These are phyloP conservation scores for Ascocoryne sarcoides DNA, from an alignment of 2,329 filamentous ascomycete species.

Conservation along the genomic window DNA sequence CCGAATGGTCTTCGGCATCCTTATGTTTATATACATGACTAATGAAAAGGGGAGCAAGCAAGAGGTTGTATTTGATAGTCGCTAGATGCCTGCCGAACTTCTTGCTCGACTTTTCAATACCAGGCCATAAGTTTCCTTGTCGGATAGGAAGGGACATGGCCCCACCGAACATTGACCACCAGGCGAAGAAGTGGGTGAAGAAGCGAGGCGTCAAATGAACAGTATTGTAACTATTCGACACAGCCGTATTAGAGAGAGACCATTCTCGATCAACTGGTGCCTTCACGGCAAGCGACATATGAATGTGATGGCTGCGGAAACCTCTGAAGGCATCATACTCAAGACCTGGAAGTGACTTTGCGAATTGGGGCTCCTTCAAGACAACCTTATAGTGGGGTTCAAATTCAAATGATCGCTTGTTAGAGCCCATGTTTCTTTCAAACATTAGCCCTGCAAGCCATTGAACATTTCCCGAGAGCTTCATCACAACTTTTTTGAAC, in stretches of 20 bases:
- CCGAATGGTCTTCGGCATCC: slow-evolving; percentile 76
- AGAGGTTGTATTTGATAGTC: slow-evolving; percentile 96
- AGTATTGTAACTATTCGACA: slow-evolving; percentile 89
- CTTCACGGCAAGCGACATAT: slow-evolving; percentile 84
- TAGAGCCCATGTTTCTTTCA: slow-evolving; percentile 63
- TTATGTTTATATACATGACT: slow-evolving; percentile 99
- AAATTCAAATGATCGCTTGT: slow-evolving; percentile 75
- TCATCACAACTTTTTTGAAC: slow-evolving; percentile 99
- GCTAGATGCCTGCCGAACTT: slow-evolving; percentile 95
- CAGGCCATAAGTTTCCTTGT: slow-evolving; percentile 85
- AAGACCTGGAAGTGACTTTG: slow-evolving; percentile 46
- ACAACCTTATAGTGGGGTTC: slow-evolving; percentile 87
- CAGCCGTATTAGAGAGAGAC: slow-evolving; percentile 63
- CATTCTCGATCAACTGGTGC: slow-evolving; percentile 84
- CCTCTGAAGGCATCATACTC: slow-evolving; percentile 88
- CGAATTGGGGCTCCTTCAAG: slow-evolving; percentile 69
- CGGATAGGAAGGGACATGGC: slow-evolving; percentile 91
- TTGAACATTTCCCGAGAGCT: slow-evolving; percentile 89
- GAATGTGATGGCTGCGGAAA: slow-evolving; percentile 95
- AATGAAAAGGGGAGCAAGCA: slow-evolving; percentile 86
- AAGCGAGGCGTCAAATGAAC: slow-evolving; percentile 91
- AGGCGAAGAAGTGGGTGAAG: slow-evolving; percentile 96
- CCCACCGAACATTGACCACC: slow-evolving; percentile 95
- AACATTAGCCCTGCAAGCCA: slow-evolving; percentile 90
- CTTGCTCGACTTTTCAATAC: slow-evolving; percentile 92